Evolutionary conservation across 2,329 filamentous ascomycete genomes (phyloP), one percentile per base, ranked within the genome.

Genomic region (Celoporthe dispersa): DNA sequence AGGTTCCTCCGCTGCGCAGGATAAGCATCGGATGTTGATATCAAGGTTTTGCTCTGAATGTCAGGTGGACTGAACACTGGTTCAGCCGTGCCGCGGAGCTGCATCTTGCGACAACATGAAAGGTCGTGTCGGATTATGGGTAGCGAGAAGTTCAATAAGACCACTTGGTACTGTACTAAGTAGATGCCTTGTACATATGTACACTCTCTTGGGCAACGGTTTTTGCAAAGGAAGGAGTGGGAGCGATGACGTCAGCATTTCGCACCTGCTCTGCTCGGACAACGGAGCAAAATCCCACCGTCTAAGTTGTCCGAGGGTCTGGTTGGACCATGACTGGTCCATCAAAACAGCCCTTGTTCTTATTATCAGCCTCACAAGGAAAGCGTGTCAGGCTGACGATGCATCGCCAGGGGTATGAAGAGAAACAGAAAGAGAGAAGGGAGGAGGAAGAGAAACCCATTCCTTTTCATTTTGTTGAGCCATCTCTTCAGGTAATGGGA

Each of bases 201-300:
- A 48, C 22, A 8, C 11, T n/a, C 12, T n/a, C 44, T n/a, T 48
- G n/a, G 4, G 8, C 22, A 9, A n/a, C 2, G 44, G 44, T 22
- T 11, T 19, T 9, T n/a, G 9, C 19, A 16, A 25, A 16, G 1
- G 5, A n/a, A 63, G 35, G 35, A 28, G 16, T 19, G 25, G 51
- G 64, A 28, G 48, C 33, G 28, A 55, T 69, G 48, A 69, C 67
- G 69, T 71, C 63, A 69, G n/a, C 35, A 16, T 33, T 31, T 22
- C 19, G 33, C 60, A 28, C 25, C 35, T 41, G 25, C 37, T 41
- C 6, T 22, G 6, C 25, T 72, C 74, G 73, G 73, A 68, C 55
- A 64, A 73, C 74, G 74, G 74, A 70, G 44, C 66, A 74, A 75
- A 70, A 72, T 74, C 70, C 25, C 37, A 33, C 74, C 74, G 74